Evolutionary conservation across 1,139 yeast genomes (phyloP).

Genomic region (Saccharomyces hybrid): DNA sequence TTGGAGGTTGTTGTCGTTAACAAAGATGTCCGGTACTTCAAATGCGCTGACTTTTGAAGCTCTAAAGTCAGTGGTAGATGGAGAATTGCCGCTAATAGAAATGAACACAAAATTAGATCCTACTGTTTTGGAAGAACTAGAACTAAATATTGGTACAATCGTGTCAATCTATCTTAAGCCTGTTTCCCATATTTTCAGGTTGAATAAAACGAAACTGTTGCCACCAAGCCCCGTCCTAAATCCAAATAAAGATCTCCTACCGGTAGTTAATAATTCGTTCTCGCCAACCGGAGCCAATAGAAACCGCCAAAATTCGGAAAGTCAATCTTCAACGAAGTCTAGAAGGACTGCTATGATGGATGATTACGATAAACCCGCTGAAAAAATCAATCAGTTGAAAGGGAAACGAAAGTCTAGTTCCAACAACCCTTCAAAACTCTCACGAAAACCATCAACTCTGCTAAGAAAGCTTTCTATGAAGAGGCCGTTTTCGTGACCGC

Average conservation of each 20-base stretch:
- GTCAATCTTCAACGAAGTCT: conserved; percentile 3
- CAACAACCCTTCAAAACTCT: conserved; percentile 25
- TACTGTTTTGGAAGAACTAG: conserved; percentile 66
- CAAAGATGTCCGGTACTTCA: conserved; percentile 12
- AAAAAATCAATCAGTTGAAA: conserved; percentile 30
- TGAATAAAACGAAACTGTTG: conserved; percentile 48
- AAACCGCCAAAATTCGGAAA: not conserved
- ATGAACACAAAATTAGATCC: conserved; percentile 70
- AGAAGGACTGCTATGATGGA: conserved; percentile 21
- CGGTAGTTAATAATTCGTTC: conserved; percentile 9
- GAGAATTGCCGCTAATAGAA: conserved; percentile 54
- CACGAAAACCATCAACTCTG: conserved; percentile 31
- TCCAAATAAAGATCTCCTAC: conserved; percentile 13
- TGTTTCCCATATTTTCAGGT: conserved; percentile 66
- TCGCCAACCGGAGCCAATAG: not conserved
- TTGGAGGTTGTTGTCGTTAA: conserved; percentile 66
- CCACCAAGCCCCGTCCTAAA: conserved; percentile 56
- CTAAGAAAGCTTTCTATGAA: conserved; percentile 22
- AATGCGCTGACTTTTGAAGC: conserved; percentile 15
- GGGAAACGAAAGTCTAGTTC: conserved; percentile 29
- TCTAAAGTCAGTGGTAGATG: conserved; percentile 47
- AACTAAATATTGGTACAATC: conserved; percentile 69
- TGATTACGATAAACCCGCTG: conserved; percentile 34
- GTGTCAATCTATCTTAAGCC: conserved; percentile 85
- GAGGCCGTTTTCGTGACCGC: not conserved